Percentiles rank a stretch among this genome's conserved stretches.
Evolutionary conservation across 805 yeast genomes (phyloP).

Genomic region (Candida wancherniae): DNA sequence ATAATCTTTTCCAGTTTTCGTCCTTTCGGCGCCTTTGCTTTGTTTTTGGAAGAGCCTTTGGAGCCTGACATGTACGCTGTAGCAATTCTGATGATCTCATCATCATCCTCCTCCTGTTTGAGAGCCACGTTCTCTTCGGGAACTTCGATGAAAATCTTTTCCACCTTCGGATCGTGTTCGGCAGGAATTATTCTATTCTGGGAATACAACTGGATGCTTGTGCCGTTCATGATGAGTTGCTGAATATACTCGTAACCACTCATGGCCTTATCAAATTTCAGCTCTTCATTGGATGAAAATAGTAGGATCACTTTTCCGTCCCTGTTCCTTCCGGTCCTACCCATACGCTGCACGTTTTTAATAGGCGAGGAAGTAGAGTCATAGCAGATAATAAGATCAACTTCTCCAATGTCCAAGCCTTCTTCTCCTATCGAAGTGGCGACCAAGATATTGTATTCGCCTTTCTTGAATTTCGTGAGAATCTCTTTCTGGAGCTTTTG

Average conservation of each 20-base stretch:
- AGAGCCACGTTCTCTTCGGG: slow-evolving; percentile 66
- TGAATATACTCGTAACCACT: slow-evolving; percentile 79
- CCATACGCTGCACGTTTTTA: slow-evolving; percentile 92
- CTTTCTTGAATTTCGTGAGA: slow-evolving; percentile 67
- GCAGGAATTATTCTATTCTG: slow-evolving; percentile 70
- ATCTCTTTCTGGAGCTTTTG: slow-evolving; percentile 83
- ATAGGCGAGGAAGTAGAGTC: slow-evolving; percentile 94
- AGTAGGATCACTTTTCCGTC: slow-evolving; percentile 78
- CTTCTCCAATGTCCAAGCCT: slow-evolving; percentile 97
- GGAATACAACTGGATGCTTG: slow-evolving; percentile 37
- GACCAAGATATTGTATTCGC: slow-evolving; percentile 72
- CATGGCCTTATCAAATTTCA: slow-evolving; percentile 80
- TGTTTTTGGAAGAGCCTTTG: slow-evolving; percentile 11
- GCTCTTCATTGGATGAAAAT: slow-evolving; percentile 71
- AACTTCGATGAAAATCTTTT: slow-evolving; percentile 51
- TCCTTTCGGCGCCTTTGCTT: slow-evolving; percentile 14
- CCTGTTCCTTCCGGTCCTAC: slow-evolving; percentile 94
- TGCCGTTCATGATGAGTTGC: slow-evolving; percentile 52
- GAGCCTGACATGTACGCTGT: slow-evolving; percentile 56
- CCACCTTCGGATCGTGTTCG: slow-evolving; percentile 50
- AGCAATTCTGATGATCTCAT: slow-evolving; percentile 64
- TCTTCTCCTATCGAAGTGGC: slow-evolving; percentile 99
- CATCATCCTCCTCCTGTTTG: slow-evolving; percentile 53
- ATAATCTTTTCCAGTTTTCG: slow-evolving; percentile 18
- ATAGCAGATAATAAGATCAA: slow-evolving; percentile 86